Evolutionary conservation across 352 stramenopile species (phyloP), one percentile per base, ranked within the genome.

Genomic region (Achlya hypogyna): DNA sequence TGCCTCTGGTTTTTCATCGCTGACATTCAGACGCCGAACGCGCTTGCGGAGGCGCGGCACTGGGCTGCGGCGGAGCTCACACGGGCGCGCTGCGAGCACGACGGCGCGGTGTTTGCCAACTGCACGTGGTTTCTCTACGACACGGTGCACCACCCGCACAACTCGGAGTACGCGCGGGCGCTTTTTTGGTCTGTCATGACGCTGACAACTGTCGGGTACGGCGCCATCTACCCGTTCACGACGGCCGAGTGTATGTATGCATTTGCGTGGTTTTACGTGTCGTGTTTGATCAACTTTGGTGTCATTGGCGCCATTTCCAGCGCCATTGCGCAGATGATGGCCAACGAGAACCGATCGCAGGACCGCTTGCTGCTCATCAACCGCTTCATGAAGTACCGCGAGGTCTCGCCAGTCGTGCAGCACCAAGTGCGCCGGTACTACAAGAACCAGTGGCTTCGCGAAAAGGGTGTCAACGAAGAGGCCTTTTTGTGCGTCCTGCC

Each of bases 1-100:
- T 92, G 83, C 63, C 54, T 89, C 4, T 92, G 83, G 83, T 92
- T 90, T 53, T 65, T 87, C 0, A 88, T 90, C 72, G 75, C 83
- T 18, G 73, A 82, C 5, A 71, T 90, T n/a, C 83, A 77, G 40
- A 74, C 82, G 31, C 60, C 72, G 9, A 53, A 74, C 23, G 60
- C 66, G 0, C 38, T 71, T 22, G 80, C 86, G 31, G 25, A 62
- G 5, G 22, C n/a, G 20, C 25, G 1, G 20, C 20, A 20, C 18
- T 49, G 28, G 47, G n/a, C 22, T 8, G 14, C n/a, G 1, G 27
- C 14, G 4, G 32, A 64, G 32, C n/a, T 71, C 18, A 53, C 56
- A 25, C 22, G 40, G n/a, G 25, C 10, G 14, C 22, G 25, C 29
- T 71, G 68, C 40, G 20, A 60, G 29, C 28, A 29, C 40, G 47